These are phyloP conservation scores for Ogataea haglerorum DNA, from an alignment of 805 yeast species.

Conservation along the genomic window DNA sequence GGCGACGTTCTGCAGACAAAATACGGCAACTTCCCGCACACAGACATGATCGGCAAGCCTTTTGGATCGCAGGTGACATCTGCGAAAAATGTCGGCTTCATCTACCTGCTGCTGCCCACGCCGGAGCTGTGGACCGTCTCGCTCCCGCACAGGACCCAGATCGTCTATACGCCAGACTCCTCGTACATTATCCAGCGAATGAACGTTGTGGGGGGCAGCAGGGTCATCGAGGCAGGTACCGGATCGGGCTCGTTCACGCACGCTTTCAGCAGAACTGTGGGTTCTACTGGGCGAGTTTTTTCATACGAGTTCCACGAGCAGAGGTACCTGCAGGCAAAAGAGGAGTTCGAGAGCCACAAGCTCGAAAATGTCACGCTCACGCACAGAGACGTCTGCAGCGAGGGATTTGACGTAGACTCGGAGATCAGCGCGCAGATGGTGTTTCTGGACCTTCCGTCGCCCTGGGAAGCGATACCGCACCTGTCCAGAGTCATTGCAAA, in stretches of 20 bases:
- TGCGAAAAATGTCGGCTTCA: slow-evolving; percentile 72
- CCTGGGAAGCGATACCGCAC: slow-evolving; percentile 92
- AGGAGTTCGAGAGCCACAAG: slow-evolving; percentile 74
- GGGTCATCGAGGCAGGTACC: slow-evolving; percentile 95
- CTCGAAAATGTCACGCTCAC: slow-evolving; percentile 60
- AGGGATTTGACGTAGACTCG: slow-evolving; percentile 64
- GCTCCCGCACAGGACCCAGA: slow-evolving; percentile 95
- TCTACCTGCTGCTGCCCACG: slow-evolving; percentile 85
- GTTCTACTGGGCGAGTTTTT: slow-evolving; percentile 57
- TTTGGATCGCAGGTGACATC: slow-evolving; percentile 83
- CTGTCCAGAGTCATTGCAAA: slow-evolving; percentile 54
- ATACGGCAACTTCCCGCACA: slow-evolving; percentile 87
- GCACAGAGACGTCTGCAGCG: slow-evolving; percentile 88
- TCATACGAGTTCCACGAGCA: slow-evolving; percentile 91
- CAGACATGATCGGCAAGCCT: slow-evolving; percentile 70
- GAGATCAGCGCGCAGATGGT: slow-evolving; percentile 63
- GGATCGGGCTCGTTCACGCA: slow-evolving; percentile 97
- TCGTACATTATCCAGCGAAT: slow-evolving; percentile 84
- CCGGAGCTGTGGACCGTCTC: slow-evolving; percentile 97
- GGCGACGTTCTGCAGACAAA: slow-evolving; percentile 75
- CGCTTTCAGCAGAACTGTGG: slow-evolving; percentile 79
- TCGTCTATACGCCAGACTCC: slow-evolving; percentile 94
- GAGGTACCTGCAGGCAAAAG: slow-evolving; percentile 72
- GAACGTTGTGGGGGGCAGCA: slow-evolving; percentile 65
- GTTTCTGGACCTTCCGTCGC: slow-evolving; percentile 91